phyloP scores from a whole-genome alignment of 306 rosid genomes.

The Fragaria nilgerrensis region DNA sequence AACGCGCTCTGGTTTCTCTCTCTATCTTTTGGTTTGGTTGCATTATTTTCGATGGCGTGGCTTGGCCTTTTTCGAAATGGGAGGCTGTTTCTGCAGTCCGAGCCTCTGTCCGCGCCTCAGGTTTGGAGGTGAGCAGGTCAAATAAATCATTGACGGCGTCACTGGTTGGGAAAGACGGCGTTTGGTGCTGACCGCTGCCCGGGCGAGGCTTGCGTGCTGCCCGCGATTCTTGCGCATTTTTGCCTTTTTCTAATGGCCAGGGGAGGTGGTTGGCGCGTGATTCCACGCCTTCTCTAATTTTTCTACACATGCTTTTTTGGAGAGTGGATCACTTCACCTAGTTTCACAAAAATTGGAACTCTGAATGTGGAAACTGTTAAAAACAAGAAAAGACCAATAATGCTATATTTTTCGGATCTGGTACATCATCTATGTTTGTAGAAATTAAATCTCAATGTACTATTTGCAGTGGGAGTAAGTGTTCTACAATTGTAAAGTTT shows the following conservation, averaged over 20 bases:
- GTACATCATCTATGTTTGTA: no score
- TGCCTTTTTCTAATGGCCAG: neutral
- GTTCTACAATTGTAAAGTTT: no score
- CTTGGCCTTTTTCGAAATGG: slow-evolving; percentile 47
- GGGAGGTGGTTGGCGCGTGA: slow-evolving; percentile 14
- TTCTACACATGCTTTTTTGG: neutral
- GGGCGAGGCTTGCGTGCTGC: slow-evolving; percentile 43
- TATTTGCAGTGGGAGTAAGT: accelerated
- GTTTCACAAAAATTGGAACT: neutral
- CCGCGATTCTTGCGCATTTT: slow-evolving; percentile 30
- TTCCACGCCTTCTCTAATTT: neutral
- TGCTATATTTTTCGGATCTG: no score
- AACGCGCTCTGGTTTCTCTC: slow-evolving; percentile 24
- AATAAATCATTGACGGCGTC: slow-evolving; percentile 27
- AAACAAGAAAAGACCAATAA: no score
- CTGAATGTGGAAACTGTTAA: neutral
- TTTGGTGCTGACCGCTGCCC: slow-evolving; percentile 68
- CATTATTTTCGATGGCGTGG: slow-evolving; percentile 59
- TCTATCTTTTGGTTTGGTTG: slow-evolving; percentile 45
- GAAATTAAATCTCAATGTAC: no score
- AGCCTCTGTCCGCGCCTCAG: slow-evolving; percentile 38
- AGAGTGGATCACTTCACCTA: neutral
- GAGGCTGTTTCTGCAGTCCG: slow-evolving; percentile 33
- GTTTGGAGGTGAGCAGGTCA: slow-evolving; percentile 23
- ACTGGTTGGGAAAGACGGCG: slow-evolving; percentile 27